phyloP scores from a whole-genome alignment of 176 grass and related monocot species.

The Aegilops speltoides region DNA sequence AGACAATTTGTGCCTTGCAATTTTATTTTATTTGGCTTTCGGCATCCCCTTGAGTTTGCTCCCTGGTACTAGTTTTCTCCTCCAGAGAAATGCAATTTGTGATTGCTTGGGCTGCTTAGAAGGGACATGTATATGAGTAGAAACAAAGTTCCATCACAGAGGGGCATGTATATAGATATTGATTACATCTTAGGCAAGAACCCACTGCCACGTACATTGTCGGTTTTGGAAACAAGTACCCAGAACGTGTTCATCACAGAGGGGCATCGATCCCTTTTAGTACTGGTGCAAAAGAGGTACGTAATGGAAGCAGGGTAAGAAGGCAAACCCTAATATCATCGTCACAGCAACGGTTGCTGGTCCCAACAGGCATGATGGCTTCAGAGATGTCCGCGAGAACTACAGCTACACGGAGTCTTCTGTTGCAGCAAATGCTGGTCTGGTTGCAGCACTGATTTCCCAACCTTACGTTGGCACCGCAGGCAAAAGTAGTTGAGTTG shows the following conservation, averaged over 20 bases:
- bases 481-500: constrained; percentile 33
- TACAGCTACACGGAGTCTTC: constrained; percentile 79
- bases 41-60: too few species aligned
- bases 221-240: constrained; percentile 77
- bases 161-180: too few species aligned
- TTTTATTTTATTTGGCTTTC: too few species aligned
- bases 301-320: constrained; percentile 80
- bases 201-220: constrained; percentile 51
- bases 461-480: constrained; percentile 24
- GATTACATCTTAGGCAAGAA: constrained; percentile 86
- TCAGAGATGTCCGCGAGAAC: constrained; percentile 69
- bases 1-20: too few species aligned
- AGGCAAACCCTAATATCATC: constrained; percentile 76
- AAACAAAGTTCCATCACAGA: too few species aligned
- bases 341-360: constrained; percentile 71
- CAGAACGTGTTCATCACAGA: constrained; percentile 74
- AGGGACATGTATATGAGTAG: too few species aligned
- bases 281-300: constrained; percentile 88
- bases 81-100: too few species aligned
- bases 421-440: constrained; percentile 76
- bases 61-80: too few species aligned
- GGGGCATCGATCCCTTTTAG: constrained; percentile 81
- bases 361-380: constrained; percentile 78
- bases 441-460: constrained; percentile 81
- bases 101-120: too few species aligned